Conservation (phyloP, 2,329 filamentous ascomycete species). For the Penicillium sp. region DNA sequence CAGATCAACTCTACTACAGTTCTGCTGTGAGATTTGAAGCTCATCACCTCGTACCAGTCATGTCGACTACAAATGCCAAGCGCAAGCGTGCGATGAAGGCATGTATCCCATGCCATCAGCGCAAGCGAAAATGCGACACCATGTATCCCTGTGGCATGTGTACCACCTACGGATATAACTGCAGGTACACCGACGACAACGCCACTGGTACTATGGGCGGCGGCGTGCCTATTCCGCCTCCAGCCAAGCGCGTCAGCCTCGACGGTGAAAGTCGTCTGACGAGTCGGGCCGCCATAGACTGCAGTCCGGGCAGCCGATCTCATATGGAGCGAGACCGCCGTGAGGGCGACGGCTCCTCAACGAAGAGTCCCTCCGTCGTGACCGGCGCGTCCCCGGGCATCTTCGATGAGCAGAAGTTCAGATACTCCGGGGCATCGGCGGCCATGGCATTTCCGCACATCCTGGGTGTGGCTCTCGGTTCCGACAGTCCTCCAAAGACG, state of each 20-base stretch:
- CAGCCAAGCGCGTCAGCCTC: conserved; percentile 12
- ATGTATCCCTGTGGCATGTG: conserved; percentile 32
- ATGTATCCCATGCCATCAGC: conserved; percentile 34
- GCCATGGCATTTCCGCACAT: conserved; percentile 34
- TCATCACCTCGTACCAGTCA: conserved; percentile 5
- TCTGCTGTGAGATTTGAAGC: too few relatives aligned
- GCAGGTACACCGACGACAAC: conserved; percentile 23
- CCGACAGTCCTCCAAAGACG: conserved; percentile 26
- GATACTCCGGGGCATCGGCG: conserved; percentile 30
- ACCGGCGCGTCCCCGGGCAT: conserved; percentile 21
- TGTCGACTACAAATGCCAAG: conserved; percentile 21
- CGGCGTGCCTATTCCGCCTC: conserved; percentile 1
- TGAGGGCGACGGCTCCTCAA: conserved; percentile 9
- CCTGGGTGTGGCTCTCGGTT: conserved; percentile 27
- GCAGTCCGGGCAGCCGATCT: conserved; percentile 2
- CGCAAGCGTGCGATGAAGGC: conserved; percentile 32
- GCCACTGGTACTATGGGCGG: conserved; percentile 1
- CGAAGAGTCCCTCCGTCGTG: conserved; percentile 14
- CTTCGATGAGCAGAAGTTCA: conserved; percentile 29
- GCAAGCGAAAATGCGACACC: conserved; percentile 34
- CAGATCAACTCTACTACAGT: too few relatives aligned
- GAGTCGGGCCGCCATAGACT: neutral
- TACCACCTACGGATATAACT: conserved; percentile 29
- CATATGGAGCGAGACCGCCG: conserved; percentile 1
- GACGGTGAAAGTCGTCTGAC: conserved; percentile 5